phyloP scores from a whole-genome alignment of 345 rosid genomes.

The Ricinus communis region DNA sequence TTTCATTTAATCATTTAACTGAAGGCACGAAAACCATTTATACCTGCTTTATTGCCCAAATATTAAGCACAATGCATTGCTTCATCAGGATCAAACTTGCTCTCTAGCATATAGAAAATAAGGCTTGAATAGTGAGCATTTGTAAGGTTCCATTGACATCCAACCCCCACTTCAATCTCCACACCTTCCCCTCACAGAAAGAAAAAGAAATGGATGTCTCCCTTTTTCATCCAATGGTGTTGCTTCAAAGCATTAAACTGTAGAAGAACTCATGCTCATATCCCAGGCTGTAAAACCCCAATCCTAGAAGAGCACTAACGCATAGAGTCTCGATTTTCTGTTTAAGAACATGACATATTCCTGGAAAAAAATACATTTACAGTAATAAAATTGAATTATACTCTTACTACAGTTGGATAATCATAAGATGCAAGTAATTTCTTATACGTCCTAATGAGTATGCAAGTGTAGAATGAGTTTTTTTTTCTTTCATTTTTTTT shows the following conservation, averaged over 20 bases:
- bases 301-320: constrained; percentile 50
- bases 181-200: not conserved
- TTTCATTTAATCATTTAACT: too few relatives aligned
- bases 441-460: too few relatives aligned
- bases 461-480: too few relatives aligned
- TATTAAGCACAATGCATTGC: not conserved
- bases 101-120: not conserved
- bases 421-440: too few relatives aligned
- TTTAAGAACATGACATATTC: constrained; percentile 31
- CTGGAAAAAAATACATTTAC: constrained; percentile 35
- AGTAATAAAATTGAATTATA: constrained; percentile 12
- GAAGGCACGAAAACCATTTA: too few relatives aligned
- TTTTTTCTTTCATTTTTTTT: too few relatives aligned
- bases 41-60: not conserved
- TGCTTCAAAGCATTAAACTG: constrained; percentile 49
- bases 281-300: constrained; percentile 57
- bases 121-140: not conserved
- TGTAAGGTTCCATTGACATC: not conserved
- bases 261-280: constrained; percentile 63
- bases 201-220: not conserved
- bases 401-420: too few relatives aligned
- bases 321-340: constrained; percentile 39
- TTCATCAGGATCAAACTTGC: not conserved
- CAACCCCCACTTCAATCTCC: not conserved
- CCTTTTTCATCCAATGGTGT: not conserved